These are phyloP conservation scores for Magnusiomyces sp. DNA, from an alignment of 1,139 yeast genomes.

Conservation along the genomic window DNA sequence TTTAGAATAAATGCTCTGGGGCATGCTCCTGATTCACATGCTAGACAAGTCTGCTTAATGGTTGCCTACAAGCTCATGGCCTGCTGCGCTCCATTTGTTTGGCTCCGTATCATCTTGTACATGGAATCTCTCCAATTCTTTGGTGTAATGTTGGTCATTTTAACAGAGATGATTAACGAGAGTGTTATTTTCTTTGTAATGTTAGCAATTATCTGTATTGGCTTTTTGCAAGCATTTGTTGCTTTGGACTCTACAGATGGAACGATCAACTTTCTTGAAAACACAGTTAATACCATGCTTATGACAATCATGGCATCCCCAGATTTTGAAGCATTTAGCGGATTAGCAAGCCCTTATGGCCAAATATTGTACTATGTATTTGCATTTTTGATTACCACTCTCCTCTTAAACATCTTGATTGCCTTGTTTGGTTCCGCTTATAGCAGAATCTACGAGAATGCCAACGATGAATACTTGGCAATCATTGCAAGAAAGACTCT, in stretches of 20 bases:
- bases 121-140: constrained; percentile 76
- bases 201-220: constrained; percentile 59
- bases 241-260: constrained; percentile 89
- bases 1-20: constrained; percentile 48
- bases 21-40: constrained; percentile 14
- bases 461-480: constrained; percentile 78
- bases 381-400: constrained; percentile 58
- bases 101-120: constrained; percentile 69
- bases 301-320: constrained; percentile 69
- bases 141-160: constrained; percentile 81
- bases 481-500: constrained; percentile 77
- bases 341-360: constrained; percentile 80
- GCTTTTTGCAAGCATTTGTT: constrained; percentile 78
- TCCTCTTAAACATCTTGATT: constrained; percentile 60
- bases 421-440: constrained; percentile 84
- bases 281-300: constrained; percentile 53
- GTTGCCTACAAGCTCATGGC: constrained; percentile 65
- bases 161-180: constrained; percentile 82
- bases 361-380: constrained; percentile 65
- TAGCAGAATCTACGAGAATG: constrained; percentile 70
- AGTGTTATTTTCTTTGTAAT: constrained; percentile 71
- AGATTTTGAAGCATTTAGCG: constrained; percentile 58
- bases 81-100: constrained; percentile 79
- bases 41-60: constrained; percentile 43
- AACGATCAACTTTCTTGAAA: constrained; percentile 47